Evolutionary conservation across 495 filamentous ascomycete species (phyloP), one percentile per base, ranked within the genome.

Genomic region (Talaromyces nanjingensis): DNA sequence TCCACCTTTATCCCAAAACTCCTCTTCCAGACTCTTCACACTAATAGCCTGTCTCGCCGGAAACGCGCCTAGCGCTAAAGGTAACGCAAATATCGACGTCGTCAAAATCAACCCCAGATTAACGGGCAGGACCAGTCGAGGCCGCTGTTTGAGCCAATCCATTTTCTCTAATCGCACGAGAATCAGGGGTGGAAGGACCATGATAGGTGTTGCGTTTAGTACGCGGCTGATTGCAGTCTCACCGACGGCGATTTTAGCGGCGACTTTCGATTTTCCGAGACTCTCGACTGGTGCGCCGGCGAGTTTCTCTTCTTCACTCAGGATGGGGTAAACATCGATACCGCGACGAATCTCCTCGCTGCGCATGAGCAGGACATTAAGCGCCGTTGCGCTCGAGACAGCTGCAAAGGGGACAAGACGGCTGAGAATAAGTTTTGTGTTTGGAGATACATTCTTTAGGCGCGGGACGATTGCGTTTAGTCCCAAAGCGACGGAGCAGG

Each of bases 301-400:
- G 80, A 69, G 79, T 53, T 70, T 68, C 69, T 83, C 86, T 59
- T 86, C 79, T 2, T 81, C 83, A 24, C 82, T 84, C 1, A 89
- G 81, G 24, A 88, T 84, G 0, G 91, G 92, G 78, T 86, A 97
- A n/a, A 98, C 87, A 75, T 98, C 93, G 71, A 98, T 98, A 12
- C 94, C 94, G 55, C 81, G 85, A 70, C 91, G 81, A 65, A 98
- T 96, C 77, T 98, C 94, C 74, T 96, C 93, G 59, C 91, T 89
- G 67, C 94, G 90, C 94, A 98, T 98, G 64, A 98, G 82, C 79
- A 96, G 93, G 34, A 97, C 96, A 73, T 98, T 98, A 52, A 98
- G 81, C 1, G 89, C 91, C 64, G 90, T 91, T 2, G 94, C 94
- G 62, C 85, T 89, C 12, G 92, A 92, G 4, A 98, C 94, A 7